Conservation (phyloP, 768 basidiomycete genomes). For the Collybia nuda region DNA sequence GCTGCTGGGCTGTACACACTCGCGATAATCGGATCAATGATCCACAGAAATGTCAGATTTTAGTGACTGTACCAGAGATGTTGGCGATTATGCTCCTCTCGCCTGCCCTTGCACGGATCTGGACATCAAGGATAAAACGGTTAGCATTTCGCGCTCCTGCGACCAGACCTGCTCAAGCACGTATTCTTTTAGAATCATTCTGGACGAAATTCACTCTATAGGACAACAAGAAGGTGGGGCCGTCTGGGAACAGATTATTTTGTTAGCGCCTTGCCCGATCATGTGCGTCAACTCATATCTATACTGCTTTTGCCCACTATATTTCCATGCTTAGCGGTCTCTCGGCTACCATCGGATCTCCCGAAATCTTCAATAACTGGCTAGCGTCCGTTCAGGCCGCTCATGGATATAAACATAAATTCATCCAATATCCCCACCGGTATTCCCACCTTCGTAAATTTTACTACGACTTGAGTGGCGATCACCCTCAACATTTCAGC, state of each 20-base stretch:
- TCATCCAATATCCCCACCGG: conserved; percentile 64
- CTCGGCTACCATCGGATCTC: conserved; percentile 69
- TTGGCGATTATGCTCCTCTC: conserved; percentile 69
- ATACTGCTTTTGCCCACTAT: background rate
- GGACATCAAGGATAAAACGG: conserved; percentile 67
- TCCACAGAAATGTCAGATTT: conserved; percentile 66
- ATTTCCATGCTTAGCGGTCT: conserved; percentile 47
- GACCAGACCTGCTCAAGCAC: conserved; percentile 2
- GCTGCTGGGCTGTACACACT: conserved; percentile 66
- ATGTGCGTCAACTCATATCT: conserved; percentile 45
- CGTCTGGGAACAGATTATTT: conserved; percentile 74
- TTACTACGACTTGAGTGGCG: conserved; percentile 39
- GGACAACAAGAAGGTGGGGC: conserved; percentile 69
- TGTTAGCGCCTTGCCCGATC: conserved; percentile 69
- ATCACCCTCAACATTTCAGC: conserved; percentile 22
- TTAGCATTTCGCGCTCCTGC: conserved; percentile 17
- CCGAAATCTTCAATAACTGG: conserved; percentile 67
- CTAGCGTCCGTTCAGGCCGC: conserved; percentile 58
- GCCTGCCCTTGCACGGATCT: conserved; percentile 56
- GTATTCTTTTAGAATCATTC: conserved; percentile 48
- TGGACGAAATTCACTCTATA: conserved; percentile 69
- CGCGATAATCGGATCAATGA: conserved; percentile 64
- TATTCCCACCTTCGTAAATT: conserved; percentile 77
- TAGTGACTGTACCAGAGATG: conserved; percentile 75
- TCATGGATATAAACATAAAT: conserved; percentile 57